Conservation (phyloP, 208 protist genomes). For the Tritrichomonas foetus region DNA sequence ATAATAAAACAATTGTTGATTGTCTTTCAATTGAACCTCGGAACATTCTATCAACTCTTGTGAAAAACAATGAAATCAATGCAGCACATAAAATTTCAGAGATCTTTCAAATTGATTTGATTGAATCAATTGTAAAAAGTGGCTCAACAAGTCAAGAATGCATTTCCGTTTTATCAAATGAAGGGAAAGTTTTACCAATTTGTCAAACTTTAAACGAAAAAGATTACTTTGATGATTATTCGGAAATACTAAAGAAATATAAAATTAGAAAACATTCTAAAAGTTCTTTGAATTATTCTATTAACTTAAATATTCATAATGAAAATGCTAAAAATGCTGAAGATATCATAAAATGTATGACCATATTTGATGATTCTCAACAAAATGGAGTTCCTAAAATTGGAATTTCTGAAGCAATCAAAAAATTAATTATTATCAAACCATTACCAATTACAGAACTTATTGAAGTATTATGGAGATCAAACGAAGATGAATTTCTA, state of each 20-base stretch:
- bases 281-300: neutral
- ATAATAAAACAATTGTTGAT: neutral
- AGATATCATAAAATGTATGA: neutral
- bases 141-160: neutral
- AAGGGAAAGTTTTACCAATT: neutral
- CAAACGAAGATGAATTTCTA: neutral
- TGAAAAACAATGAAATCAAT: neutral
- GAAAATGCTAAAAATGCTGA: neutral
- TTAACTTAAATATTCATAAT: neutral
- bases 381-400: neutral
- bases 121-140: neutral
- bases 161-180: neutral
- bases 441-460: neutral
- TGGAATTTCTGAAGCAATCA: neutral
- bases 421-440: neutral
- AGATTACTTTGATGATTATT: neutral
- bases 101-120: neutral
- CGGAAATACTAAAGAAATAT: neutral
- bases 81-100: neutral
- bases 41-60: neutral
- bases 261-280: neutral
- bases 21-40: neutral
- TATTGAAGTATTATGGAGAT: neutral
- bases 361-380: neutral
- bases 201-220: neutral